Evolutionary conservation across 192 early-diverging fungal genomes (phyloP).

Genomic region (Coemansia furcata): DNA sequence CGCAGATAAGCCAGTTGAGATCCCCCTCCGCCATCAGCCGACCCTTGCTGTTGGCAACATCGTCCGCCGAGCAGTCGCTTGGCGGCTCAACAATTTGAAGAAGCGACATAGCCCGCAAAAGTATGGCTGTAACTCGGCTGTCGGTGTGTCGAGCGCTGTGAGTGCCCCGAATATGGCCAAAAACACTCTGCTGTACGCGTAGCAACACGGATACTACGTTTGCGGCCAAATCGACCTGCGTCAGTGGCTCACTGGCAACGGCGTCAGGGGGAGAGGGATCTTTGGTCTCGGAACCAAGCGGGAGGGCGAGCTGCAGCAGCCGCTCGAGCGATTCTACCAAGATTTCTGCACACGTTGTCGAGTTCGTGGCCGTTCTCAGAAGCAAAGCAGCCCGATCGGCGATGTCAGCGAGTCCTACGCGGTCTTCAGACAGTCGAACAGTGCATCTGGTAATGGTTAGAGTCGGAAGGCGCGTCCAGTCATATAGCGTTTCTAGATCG

Average conservation of each 20-base stretch:
- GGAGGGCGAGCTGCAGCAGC: constrained; percentile 28
- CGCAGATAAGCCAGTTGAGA: constrained; percentile 26
- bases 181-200: constrained; percentile 8
- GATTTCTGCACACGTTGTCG: constrained; percentile 25
- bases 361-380: constrained; percentile 1
- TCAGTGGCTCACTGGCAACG: background rate
- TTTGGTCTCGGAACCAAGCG: constrained; percentile 3
- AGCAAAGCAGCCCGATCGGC: constrained; percentile 16
- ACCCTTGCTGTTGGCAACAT: background rate
- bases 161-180: constrained; percentile 11
- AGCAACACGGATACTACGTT: constrained; percentile 5
- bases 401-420: constrained; percentile 18
- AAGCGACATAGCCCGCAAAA: constrained; percentile 24
- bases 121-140: constrained; percentile 3
- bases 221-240: constrained; percentile 20
- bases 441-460: constrained; percentile 8
- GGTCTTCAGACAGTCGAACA: constrained; percentile 18
- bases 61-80: background rate
- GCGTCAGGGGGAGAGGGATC: constrained; percentile 3
- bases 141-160: background rate
- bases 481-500: constrained; percentile 14
- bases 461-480: constrained; percentile 16
- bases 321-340: constrained; percentile 29
- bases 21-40: constrained; percentile 15
- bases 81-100: constrained; percentile 8